Evolutionary conservation across 345 rosid genomes (phyloP), one percentile per base, ranked within the genome.

Genomic region (Laguncularia racemosa): DNA sequence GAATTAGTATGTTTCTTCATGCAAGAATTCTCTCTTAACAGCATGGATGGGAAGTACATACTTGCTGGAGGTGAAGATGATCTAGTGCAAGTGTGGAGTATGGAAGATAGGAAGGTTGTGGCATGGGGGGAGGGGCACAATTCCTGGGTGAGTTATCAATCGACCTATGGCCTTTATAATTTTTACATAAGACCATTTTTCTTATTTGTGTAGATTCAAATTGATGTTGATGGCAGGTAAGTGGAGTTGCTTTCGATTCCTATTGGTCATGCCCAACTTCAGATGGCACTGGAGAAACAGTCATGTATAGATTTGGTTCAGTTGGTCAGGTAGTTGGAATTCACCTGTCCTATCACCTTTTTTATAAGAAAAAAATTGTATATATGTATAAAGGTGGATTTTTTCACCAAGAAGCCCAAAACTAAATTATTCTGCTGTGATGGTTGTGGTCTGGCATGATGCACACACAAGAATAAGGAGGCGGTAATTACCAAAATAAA

Each of bases 41-140:
- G 99, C 72, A 73, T 75, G 86, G 99, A 95, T 72, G 97, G 93
- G 46, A 95, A 95, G 66, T 95, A 95, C 73, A 74, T 95, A 66
- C 76, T 95, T 76, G 85, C 97, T 16, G 99, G 99, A 50, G 99
- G 99, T 58, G 99, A 95, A 79, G 99, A 95, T 70, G 99, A 95
- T 73, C 71, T 95, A 66, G 97, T 95, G 76, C 97, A 90, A 76
- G 95, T 95, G 48, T 95, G 99, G 99, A 91, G 99, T 68, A 86
- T 90, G 95, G 99, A 90, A 60, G 99, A 91, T 65, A 81, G 96
- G 43, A 95, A 95, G 72, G 95, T 95, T 53, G 99, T 95, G 61
- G 99, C 97, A 2, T 91, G 97, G 97, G 99, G 99, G 40, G 99
- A 91, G 73, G 99, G 99, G 52, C 99, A 95, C 73, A 95, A 86